Base-by-base conservation (phyloP, 1,139 yeast species). In the Debaryomycetaceae sp. region DNA sequence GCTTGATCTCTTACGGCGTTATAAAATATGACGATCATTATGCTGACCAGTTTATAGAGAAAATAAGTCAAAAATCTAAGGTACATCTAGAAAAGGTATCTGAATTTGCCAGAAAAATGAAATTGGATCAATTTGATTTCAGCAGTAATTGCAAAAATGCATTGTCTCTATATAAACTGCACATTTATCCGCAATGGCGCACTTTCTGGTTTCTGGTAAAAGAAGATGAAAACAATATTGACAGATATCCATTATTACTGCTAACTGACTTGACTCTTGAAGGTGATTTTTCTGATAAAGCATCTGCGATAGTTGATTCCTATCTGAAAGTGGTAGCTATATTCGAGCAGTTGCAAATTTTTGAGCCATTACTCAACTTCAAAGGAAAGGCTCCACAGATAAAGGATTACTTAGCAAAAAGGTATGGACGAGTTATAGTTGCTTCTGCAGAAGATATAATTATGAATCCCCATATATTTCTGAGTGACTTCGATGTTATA, bases 101-200 rank as follows among this genome's bases (percentile, higher is more conserved):
- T 17, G 39, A 42, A 1, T 43, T 74, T 9, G 70, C 79, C 0
- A 40, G 44, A 2, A 30, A 45, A 2, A 40, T 75, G 33, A 64
- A 57, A 0, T 49, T 67, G n/a, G 61, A 58, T 1, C 76, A 75
- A 1, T 39, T 36, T 28, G 72, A 67, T 0, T 68, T 65, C 49
- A 75, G 69, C 2, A 67, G 67, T 31, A 64, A 70, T 9, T 59
- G 70, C 22, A 68, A 63, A 13, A 63, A 75, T n/a, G 78, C 79
- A 0, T 45, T 49, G 15, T 51, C 53, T 33, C 67, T 77, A 37
- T 70, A 53, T 48, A 43, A 52, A 9, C 46, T 49, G 2, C 59
- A 65, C 34, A 50, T 77, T 3, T 38, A 46, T 14, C 58, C 63
- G 1, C 39, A 42, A 14, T 70, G 78, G 75, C 36, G 42, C 2